A percentile compares a stretch with the other conserved stretches of the same genome.
These are phyloP conservation scores for Cardamine occulta DNA, from an alignment of 345 rosid species.

Conservation along the genomic window DNA sequence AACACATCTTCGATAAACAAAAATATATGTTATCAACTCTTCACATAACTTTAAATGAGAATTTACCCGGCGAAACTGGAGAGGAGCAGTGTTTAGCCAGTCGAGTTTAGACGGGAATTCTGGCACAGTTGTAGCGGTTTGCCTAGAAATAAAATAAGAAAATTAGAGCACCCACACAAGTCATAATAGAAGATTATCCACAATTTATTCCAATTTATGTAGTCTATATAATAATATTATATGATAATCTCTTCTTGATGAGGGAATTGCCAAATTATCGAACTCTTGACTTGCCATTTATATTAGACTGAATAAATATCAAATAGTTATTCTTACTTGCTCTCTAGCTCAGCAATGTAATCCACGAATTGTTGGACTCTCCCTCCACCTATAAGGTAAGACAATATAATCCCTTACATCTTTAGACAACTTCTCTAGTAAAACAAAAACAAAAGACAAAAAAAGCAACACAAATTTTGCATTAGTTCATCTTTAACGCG, in stretches of 20 bases:
- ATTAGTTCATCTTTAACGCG: too few species aligned
- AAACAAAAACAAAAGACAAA: too few species aligned
- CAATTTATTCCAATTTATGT: background rate
- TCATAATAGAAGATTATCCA: slow-evolving; percentile 5
- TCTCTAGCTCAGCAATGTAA: slow-evolving; percentile 78
- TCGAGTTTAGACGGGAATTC: slow-evolving; percentile 87
- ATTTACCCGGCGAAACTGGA: slow-evolving; percentile 75
- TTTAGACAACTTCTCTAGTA: too few species aligned
- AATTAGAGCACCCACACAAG: slow-evolving; percentile 6
- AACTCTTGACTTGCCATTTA: background rate
- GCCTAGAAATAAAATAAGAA: slow-evolving; percentile 48
- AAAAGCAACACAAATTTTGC: too few species aligned
- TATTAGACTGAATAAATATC: background rate
- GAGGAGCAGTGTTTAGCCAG: slow-evolving; percentile 92
- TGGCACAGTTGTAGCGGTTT: slow-evolving; percentile 70
- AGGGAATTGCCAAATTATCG: background rate
- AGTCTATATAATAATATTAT: background rate
- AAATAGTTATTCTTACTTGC: slow-evolving; percentile 51
- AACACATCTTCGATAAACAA: background rate
- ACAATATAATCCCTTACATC: too few species aligned
- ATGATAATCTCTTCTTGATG: background rate
- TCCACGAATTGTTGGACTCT: slow-evolving; percentile 73
- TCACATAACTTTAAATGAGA: slow-evolving; percentile 18
- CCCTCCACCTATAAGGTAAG: too few species aligned
- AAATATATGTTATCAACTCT: slow-evolving; percentile 7